Base-by-base conservation (phyloP, 306 rosid species). In the Gastrolobium villosum region DNA sequence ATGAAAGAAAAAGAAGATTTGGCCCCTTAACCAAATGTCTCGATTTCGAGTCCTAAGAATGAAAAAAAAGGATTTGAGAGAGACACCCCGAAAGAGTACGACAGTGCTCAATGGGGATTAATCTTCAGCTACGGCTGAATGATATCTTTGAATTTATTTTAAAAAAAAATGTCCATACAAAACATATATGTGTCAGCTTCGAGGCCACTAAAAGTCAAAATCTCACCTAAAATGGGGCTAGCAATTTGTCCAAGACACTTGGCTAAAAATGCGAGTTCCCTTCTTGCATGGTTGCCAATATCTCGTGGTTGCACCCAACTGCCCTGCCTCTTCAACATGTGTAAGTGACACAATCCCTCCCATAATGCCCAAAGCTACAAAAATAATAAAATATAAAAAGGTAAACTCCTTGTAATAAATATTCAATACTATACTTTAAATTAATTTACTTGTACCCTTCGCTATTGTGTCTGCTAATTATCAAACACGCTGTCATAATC, bases 401-500 rank as follows among this genome's bases (percentile, higher is more conserved):
- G 14, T 48, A n/a, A 13, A 35, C 67, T 13, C 9, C 36, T 61
- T 49, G 7, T 48, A 15, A 48, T 1, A 68, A 48, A 10, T 8
- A 5, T 68, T 32, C 57, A 70, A 50, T 1, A n/a, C 3, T 30
- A 7, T 13, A 13, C 39, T 30, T 45, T 10, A 76, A 75, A 26
- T 63, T 78, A 52, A 2, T 37, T 49, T 50, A 49, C 36, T 72
- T 26, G 45, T 10, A 6, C 4, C 10, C 0, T 57, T 71, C 15
- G 7, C 6, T 28, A 1, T 39, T 8, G 57, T 71, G 86, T 72
- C 79, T 46, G 60, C 56, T 72, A 1, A 48, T 44, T 2, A 20
- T 39, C 80, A 72, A 78, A 68, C 80, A 77, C 72, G 72, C 65
- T 82, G 65, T 54, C 52, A 35, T 39, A 26, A 20, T 70, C 10